phyloP scores from a whole-genome alignment of 2,329 filamentous ascomycete species.

The Xylariaceae sp. region DNA sequence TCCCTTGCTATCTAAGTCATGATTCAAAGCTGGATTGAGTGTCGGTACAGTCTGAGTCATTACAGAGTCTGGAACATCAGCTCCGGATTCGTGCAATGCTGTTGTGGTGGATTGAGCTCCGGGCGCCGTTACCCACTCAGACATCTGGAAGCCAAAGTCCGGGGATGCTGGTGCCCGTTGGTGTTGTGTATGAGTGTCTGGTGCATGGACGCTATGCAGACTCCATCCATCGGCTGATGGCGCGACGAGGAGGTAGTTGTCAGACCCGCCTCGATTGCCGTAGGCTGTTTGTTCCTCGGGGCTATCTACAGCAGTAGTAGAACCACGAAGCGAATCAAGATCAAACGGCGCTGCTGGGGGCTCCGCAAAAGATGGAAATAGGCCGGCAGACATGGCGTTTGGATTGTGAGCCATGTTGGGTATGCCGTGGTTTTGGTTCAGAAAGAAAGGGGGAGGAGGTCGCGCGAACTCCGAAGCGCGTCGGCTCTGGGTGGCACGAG shows the following conservation, averaged over 20 bases:
- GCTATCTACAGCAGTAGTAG: neutral
- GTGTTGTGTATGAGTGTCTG: neutral
- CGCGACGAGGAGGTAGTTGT: constrained; percentile 16
- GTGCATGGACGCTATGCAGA: constrained; percentile 15
- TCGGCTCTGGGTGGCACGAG: neutral
- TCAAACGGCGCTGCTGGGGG: constrained; percentile 1
- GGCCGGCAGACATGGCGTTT: constrained; percentile 2
- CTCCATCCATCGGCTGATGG: constrained; percentile 18
- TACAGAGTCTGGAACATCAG: neutral
- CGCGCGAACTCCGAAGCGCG: neutral
- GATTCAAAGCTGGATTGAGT: neutral
- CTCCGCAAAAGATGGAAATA: neutral
- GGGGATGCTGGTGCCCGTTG: neutral
- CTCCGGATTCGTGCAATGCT: neutral
- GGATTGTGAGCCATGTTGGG: neutral
- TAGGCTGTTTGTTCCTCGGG: neutral
- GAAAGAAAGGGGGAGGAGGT: constrained; percentile 1
- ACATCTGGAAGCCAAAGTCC: constrained; percentile 10
- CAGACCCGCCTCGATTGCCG: constrained; percentile 2
- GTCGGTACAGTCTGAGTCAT: neutral
- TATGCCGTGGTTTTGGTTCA: neutral
- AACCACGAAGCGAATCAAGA: constrained; percentile 6
- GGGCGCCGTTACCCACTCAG: constrained; percentile 12
- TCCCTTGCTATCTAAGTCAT: neutral
- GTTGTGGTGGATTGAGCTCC: neutral